Base-by-base conservation (phyloP, 176 grass and related monocot genomes). In the Typha latifolia region DNA sequence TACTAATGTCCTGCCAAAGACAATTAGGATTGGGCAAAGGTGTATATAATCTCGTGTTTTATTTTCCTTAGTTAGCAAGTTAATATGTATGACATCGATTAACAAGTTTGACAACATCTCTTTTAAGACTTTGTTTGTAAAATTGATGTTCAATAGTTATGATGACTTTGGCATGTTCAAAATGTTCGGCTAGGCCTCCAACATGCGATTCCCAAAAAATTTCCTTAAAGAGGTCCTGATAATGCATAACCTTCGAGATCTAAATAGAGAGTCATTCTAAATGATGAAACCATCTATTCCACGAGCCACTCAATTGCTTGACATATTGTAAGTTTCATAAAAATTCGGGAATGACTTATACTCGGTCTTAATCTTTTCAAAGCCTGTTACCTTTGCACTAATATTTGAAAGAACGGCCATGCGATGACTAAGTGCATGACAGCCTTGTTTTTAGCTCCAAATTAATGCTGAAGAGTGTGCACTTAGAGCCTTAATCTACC, bases 151-250 rank as follows among this genome's bases (percentile, higher is more conserved):
- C 27, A 6, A 47, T 26, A 10, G 34, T 2, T 4, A 3, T 0
- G 0, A 65, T 14, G 14, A 24, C 34, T 24, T 65, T 65, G 14
- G 29, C 62, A 14, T 24, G 9, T 10, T 23, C 21, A 65, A 32
- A 34, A 32, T 65, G 62, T 9, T 23, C 24, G 0, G 24, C 62
- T 37, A 34, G 11, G 3, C 62, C 62, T 26, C 23, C 23, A 29
- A 6, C 21, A 65, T 65, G 62, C 26, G 34, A 65, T 15, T 65
- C 23, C 62, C 23, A 65, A 65, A 65, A 15, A 65, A 37, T 3
- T 65, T 24, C 2, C 62, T 32, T 2, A 34, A 12, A 14, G 62
- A 37, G n/a, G n/a, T n/a, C n/a, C n/a, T n/a, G 4, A 3, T 21
- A 9, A 62, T 5, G 22, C 57, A 62, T 10, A 62, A 21, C 10